Conservation (phyloP, 1,284 basidiomycete species). For the Agaricales sp. region DNA sequence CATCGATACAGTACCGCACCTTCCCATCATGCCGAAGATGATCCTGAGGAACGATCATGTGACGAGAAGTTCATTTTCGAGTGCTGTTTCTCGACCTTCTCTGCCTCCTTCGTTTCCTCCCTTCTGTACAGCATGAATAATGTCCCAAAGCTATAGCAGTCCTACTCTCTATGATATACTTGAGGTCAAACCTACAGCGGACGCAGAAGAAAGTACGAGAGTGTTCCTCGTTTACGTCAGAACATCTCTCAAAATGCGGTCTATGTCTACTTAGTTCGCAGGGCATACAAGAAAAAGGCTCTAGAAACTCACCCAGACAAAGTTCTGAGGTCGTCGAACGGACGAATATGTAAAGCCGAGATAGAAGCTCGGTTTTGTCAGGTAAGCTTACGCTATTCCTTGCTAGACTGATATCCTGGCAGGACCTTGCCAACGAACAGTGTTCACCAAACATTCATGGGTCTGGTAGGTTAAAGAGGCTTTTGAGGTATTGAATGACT, state of each 20-base stretch:
- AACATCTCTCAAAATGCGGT: too few relatives aligned
- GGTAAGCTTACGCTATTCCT: background rate
- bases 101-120: too few relatives aligned
- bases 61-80: too few relatives aligned
- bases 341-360: background rate
- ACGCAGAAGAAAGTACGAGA: conserved; percentile 4
- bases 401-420: background rate
- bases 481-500: conserved; percentile 5
- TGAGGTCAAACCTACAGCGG: background rate
- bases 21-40: too few relatives aligned
- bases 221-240: background rate
- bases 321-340: conserved; percentile 2
- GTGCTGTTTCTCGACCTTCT: too few relatives aligned
- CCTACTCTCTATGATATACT: background rate
- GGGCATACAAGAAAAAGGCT: conserved; percentile 25
- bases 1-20: too few relatives aligned
- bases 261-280: conserved; percentile 19
- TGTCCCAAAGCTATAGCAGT: background rate
- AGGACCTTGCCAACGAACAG: background rate
- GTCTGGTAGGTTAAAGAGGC: conserved; percentile 6
- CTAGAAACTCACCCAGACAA: conserved; percentile 26
- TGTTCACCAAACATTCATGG: background rate
- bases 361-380: conserved; percentile 1
- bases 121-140: background rate
- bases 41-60: too few relatives aligned